Evolutionary conservation across 305 asterid genomes (phyloP), one percentile per base, ranked within the genome.

Genomic region (Stenogyne calaminthoides): DNA sequence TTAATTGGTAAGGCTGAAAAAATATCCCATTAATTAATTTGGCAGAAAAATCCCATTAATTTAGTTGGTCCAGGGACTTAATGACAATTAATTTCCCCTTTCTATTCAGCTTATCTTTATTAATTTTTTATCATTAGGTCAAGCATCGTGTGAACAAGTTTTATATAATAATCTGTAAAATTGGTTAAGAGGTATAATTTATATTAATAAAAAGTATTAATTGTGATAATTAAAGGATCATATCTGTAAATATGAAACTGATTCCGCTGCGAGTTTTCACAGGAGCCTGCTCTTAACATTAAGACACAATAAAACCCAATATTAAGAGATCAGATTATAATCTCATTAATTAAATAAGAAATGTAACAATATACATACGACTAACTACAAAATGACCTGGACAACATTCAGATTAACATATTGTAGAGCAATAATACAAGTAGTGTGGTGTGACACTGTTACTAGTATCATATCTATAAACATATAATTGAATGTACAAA

Each of bases 391-490:
- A 55, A 55, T 55, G 60, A 10, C 34, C 29, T 19, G 15, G 60
- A 55, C 6, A 20, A 54, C 60, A 9, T 54, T 18, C 8, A 19
- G 14, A 18, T 49, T n/a, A 19, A 54, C 6, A 19, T 55, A 55
- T 55, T 9, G n/a, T 4, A 20, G 7, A 55, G 32, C 34, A 54
- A 9, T 9, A 55, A 49, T 49, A 49, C 56, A 49, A 16, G 32
- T 19, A 55, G 60, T 49, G 56, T 55, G 60, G 59, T 55, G 60
- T 55, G 32, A 20, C n/a, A n/a, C n/a, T n/a, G n/a, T n/a, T n/a
- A n/a, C 32, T 54, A 29, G 60, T 54, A 9, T 12, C 36, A 32
- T 32, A 32, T 27, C 32, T 27, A 27, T 0, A 27, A 27, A 27
- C 32, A 25, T 25, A 27, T 32, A 32, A 32, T 32, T 32, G 36